A percentile compares a stretch with the other conserved stretches of the same genome.
Conservation (phyloP, 1,284 basidiomycete genomes). For the Ganoderma boninense region DNA sequence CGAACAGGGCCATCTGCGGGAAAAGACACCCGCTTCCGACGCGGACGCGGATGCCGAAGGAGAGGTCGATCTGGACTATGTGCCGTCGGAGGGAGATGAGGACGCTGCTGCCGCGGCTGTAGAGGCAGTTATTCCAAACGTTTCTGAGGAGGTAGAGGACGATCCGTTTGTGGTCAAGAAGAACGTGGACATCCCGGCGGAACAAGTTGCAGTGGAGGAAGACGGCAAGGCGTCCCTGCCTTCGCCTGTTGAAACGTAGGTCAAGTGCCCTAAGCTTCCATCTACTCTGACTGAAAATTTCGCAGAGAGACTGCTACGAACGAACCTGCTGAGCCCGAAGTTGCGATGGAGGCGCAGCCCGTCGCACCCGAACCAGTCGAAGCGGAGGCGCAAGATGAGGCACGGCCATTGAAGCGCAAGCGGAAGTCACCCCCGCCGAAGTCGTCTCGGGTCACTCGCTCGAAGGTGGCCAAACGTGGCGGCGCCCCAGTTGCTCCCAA, state of each 20-base stretch:
- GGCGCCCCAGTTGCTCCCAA: background rate
- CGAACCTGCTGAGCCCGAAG: background rate
- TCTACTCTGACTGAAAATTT: no score
- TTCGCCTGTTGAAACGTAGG: background rate
- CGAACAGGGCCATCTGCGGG: background rate
- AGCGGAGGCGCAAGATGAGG: constrained; percentile 12
- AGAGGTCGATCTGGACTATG: constrained; percentile 45
- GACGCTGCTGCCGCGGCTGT: constrained; percentile 1
- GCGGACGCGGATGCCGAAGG: constrained; percentile 45
- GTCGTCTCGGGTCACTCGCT: constrained; percentile 31
- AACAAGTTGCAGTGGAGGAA: background rate
- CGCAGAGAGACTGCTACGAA: background rate
- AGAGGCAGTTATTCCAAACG: background rate
- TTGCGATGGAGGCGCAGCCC: background rate
- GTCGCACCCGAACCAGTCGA: background rate
- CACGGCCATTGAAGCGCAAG: constrained; percentile 33
- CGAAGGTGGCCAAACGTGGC: constrained; percentile 24
- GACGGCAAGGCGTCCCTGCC: background rate
- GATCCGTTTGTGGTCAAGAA: constrained; percentile 8
- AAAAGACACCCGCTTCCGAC: constrained; percentile 9
- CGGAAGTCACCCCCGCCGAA: constrained; percentile 20
- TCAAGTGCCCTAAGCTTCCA: background rate
- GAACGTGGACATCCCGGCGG: background rate
- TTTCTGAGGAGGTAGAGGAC: background rate
- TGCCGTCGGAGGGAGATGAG: constrained; percentile 8